Percentiles rank a stretch among this genome's conserved stretches.
Conservation (phyloP, 805 yeast genomes). For the Zygosaccharomyces lentus region DNA sequence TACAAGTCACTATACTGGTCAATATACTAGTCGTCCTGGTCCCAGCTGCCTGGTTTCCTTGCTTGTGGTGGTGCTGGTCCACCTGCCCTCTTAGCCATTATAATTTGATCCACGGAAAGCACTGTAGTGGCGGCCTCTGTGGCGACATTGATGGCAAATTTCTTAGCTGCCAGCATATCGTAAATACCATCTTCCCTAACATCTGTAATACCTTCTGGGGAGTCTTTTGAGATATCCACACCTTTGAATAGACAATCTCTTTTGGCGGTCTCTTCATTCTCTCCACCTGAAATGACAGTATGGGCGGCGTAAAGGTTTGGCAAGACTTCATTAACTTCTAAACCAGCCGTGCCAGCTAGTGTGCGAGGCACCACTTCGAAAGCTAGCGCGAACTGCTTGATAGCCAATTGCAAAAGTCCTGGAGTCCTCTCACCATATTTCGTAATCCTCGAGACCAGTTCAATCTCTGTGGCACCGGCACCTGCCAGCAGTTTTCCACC, state of each 20-base stretch:
- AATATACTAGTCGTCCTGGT: conserved; percentile 66
- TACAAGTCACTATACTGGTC: neutral
- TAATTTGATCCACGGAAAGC: conserved; percentile 90
- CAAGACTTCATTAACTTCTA: conserved; percentile 84
- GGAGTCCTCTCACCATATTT: conserved; percentile 91
- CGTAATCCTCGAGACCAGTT: conserved; percentile 72
- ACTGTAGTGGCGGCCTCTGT: conserved; percentile 89
- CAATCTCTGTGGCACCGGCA: conserved; percentile 94
- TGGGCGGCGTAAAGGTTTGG: conserved; percentile 89
- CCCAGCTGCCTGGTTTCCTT: conserved; percentile 93
- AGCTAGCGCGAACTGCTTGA: conserved; percentile 89
- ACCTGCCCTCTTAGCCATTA: conserved; percentile 98
- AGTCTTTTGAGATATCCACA: conserved; percentile 76
- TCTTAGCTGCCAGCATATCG: conserved; percentile 77
- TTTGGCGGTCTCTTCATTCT: conserved; percentile 9
- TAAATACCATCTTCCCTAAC: conserved; percentile 64
- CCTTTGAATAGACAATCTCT: conserved; percentile 44
- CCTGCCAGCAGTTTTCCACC: conserved; percentile 84
- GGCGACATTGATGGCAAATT: conserved; percentile 85
- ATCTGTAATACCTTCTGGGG: conserved; percentile 64
- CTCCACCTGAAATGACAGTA: conserved; percentile 36
- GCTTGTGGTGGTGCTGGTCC: conserved; percentile 84
- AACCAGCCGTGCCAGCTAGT: conserved; percentile 89
- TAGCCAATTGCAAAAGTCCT: conserved; percentile 87
- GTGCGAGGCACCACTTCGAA: conserved; percentile 93